phyloP scores from a whole-genome alignment of 2,329 filamentous ascomycete genomes.

The Dendrostoma leiphaemia region DNA sequence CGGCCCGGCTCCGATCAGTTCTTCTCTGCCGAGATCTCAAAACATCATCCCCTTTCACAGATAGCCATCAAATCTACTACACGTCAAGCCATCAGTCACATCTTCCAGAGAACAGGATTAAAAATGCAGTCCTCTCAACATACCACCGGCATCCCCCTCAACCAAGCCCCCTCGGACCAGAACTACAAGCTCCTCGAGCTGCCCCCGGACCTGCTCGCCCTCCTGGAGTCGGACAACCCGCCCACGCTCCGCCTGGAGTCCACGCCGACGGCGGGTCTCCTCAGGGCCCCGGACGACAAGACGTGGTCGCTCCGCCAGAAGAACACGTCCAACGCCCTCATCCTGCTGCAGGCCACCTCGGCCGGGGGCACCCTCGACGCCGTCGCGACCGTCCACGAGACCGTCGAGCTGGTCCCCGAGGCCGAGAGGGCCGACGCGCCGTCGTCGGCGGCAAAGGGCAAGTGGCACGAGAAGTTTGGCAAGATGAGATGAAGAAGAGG shows the following conservation, averaged over 20 bases:
- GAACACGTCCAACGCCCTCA: constrained; percentile 66
- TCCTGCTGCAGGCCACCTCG: constrained; percentile 45
- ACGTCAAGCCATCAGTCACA: neutral
- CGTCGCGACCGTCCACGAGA: constrained; percentile 59
- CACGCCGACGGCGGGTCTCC: constrained; percentile 50
- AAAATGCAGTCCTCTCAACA: constrained; percentile 45
- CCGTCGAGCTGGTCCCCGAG: constrained; percentile 56
- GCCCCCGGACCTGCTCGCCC: constrained; percentile 54
- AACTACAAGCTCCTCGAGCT: constrained; percentile 63
- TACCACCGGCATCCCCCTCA: constrained; percentile 46
- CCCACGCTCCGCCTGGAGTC: constrained; percentile 49
- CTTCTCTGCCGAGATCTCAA: neutral
- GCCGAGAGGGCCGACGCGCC: constrained; percentile 24
- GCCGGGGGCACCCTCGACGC: constrained; percentile 37
- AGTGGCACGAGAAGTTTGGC: constrained; percentile 62
- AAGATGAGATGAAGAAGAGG: constrained; percentile 35
- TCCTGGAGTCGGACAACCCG: constrained; percentile 52
- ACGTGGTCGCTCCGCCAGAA: constrained; percentile 63
- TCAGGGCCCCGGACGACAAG: constrained; percentile 45
- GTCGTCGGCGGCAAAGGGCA: constrained; percentile 39
- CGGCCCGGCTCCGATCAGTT: neutral
- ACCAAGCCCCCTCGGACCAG: constrained; percentile 45
- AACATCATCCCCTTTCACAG: neutral
- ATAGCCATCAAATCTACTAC: neutral
- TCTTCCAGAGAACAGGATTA: no score